Conservation (phyloP, 257 asterid species). For the Penstemon davidsonii region DNA sequence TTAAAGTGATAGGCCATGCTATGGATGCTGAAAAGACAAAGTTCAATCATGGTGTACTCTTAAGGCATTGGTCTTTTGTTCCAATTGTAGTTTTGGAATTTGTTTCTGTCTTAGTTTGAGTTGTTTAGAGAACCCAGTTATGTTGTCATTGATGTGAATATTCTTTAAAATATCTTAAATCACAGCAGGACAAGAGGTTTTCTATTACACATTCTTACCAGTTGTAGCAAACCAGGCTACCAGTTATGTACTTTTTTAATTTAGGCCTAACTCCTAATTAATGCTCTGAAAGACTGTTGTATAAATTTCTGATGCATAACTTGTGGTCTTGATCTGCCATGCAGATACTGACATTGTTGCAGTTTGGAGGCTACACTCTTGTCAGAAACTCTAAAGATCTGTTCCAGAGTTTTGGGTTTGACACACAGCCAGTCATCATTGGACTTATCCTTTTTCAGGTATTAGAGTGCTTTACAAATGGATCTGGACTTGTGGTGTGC, state of each 20-base stretch:
- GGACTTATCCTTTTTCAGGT: slow-evolving; percentile 98
- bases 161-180: neutral
- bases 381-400: slow-evolving; percentile 91
- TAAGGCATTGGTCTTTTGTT: neutral
- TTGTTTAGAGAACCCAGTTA: slow-evolving; percentile 20
- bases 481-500: neutral
- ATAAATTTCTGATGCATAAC: slow-evolving; percentile 16
- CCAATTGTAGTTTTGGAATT: neutral
- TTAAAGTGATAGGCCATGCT: neutral
- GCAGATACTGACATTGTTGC: slow-evolving; percentile 88
- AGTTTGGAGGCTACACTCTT: slow-evolving; percentile 95
- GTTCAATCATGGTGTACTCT: neutral
- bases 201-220: too few species aligned
- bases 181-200: too few species aligned
- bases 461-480: slow-evolving; percentile 10
- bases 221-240: neutral
- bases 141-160: neutral
- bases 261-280: neutral
- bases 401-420: slow-evolving; percentile 97
- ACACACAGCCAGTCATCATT: slow-evolving; percentile 93
- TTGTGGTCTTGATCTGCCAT: slow-evolving; percentile 25
- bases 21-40: neutral
- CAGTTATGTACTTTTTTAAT: neutral
- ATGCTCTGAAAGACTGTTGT: neutral
- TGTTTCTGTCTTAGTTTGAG: neutral